Evolutionary conservation across 768 basidiomycete species (phyloP).

Genomic region (Hemileccinum rubropunctum): DNA sequence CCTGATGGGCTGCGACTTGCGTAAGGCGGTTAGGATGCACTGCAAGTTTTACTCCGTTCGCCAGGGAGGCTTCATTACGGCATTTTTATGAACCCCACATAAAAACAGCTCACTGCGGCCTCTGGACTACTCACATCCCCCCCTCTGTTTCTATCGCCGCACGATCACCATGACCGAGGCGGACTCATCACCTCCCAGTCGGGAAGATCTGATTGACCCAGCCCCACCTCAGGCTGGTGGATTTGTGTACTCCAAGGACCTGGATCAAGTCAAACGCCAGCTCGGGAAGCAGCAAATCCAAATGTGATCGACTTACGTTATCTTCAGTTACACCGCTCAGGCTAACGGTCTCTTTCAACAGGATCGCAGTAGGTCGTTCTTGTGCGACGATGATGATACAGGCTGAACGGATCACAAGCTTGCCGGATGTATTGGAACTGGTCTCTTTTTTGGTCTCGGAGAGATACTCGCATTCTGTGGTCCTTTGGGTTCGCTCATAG

Average conservation of each 20-base stretch:
- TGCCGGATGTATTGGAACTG: conserved; percentile 31
- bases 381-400: not conserved
- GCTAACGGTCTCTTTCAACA: conserved; percentile 2
- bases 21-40: too few relatives aligned
- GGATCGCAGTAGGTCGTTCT: conserved; percentile 19
- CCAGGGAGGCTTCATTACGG: too few relatives aligned
- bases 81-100: too few relatives aligned
- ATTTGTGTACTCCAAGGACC: conserved; percentile 13
- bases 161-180: too few relatives aligned
- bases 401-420: conserved; percentile 15
- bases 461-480: conserved; percentile 25
- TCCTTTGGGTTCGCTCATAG: conserved; percentile 29
- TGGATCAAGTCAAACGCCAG: conserved; percentile 19
- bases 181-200: too few relatives aligned
- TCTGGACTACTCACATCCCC: too few relatives aligned
- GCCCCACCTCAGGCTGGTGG: conserved; percentile 1
- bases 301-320: conserved; percentile 8
- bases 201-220: not conserved
- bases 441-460: conserved; percentile 32
- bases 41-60: too few relatives aligned
- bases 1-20: too few relatives aligned
- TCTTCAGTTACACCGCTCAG: not conserved
- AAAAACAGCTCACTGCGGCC: too few relatives aligned
- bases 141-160: too few relatives aligned
- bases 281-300: conserved; percentile 21